Base-by-base conservation (phyloP, 768 basidiomycete genomes). In the Pleurotus ostreatus region DNA sequence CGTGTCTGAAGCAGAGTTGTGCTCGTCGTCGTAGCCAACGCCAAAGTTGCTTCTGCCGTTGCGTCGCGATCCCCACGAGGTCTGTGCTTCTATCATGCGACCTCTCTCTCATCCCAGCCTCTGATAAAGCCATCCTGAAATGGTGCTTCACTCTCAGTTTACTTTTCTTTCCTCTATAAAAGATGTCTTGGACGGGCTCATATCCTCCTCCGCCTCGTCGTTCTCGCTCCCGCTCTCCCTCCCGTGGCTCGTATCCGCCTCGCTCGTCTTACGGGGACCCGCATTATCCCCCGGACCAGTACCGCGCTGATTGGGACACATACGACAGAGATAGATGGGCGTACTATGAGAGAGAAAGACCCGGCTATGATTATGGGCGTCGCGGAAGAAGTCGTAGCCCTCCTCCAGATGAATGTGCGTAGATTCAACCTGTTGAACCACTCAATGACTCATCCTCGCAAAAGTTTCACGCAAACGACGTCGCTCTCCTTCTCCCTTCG, bases 21-120 rank as follows among this genome's bases (percentile, higher is more conserved):
- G 74, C 74, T 75, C 69, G 60, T 67, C 64, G 70, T 63, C 61
- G 65, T 60, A 68, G 71, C 70, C 76, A 73, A 73, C 75, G 72
- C 68, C 67, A 69, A 71, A 74, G 71, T 72, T 62, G 54, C 45
- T 57, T 48, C 52, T 48, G 30, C 15, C 44, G 40, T 65, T 72
- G 71, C 77, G 77, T 76, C 78, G 79, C 75, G 79, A 79, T 80
- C 77, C 77, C 39, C 79, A 84, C 87, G 88, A 92, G 89, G 89
- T 92, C 89, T 89, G 89, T 92, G 81, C 85, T 85, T 85, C 84
- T 52, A 82, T 85, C 83, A 90, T 91, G 89, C 88, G 84, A 87
- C 85, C 82, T 86, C 83, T 81, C 83, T 76, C 77, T 78, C 81
- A 78, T 78, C 70, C 65, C 80, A 81, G 83, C 77, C 84, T 83